Base-by-base conservation (phyloP, 1,284 basidiomycete genomes). In the Tylopilus orsonianus region DNA sequence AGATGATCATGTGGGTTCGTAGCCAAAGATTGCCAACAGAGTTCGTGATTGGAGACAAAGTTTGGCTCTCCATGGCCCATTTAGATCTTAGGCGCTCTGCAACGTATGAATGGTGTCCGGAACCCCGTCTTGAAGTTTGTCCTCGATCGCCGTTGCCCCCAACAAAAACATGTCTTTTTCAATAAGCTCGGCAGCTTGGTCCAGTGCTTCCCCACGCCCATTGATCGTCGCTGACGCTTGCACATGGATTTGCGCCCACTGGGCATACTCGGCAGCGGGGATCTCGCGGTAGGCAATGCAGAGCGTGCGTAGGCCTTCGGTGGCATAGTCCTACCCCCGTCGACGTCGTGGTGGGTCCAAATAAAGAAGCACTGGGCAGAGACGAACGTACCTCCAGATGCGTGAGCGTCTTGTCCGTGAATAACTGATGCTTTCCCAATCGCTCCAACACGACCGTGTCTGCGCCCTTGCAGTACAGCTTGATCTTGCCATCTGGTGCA, bases 61-160 rank as follows among this genome's bases (percentile, higher is more conserved):
- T n/a, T n/a, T n/a, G n/a, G n/a, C n/a, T n/a, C n/a, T n/a, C n/a
- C n/a, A n/a, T n/a, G n/a, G n/a, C n/a, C n/a, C n/a, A n/a, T n/a
- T n/a, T n/a, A n/a, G n/a, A n/a, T n/a, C n/a, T n/a, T n/a, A n/a
- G n/a, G 96, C 96, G 78, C 90, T 92, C 64, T 99, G 97, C 34
- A 99, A 71, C 2, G 94, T 98, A 65, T 98, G 94, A 50, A 99
- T 99, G 3, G 97, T 88, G 61, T 99, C 97, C 0, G 97, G 97
- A 0, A 99, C 97, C 37, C 97, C 97, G 47, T 99, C 97, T 67
- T 99, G 97, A 26, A 99, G 75, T 69, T 97, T 97, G 70, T 99
- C 97, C 69, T 99, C 97, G 58, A 99, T 96, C 6, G 97, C 97
- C 1, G 97, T 99, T 8, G 97, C 96, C 8, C 97, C 97, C 2